Conservation (phyloP, 1,139 yeast genomes). For the Pichia sp. region DNA sequence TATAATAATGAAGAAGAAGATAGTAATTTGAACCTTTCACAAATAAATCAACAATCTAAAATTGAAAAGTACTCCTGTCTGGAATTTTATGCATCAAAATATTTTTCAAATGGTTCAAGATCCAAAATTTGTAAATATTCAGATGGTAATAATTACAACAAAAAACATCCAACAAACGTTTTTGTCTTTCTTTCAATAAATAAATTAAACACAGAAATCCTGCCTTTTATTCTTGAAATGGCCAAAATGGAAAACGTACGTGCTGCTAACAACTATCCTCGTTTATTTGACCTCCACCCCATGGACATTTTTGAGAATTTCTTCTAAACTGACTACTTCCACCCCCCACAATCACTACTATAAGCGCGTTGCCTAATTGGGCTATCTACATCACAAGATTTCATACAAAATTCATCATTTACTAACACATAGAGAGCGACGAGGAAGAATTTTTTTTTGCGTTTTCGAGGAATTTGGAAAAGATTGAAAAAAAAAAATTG, state of each 20-base stretch:
- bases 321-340: too few relatives aligned
- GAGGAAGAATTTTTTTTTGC: too few relatives aligned
- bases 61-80: constrained; percentile 10
- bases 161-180: constrained; percentile 19
- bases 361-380: constrained; percentile 2
- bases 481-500: too few relatives aligned
- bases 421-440: too few relatives aligned
- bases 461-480: too few relatives aligned
- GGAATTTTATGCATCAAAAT: constrained; percentile 26
- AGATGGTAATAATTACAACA: constrained; percentile 21
- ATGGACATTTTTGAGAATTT: constrained; percentile 9
- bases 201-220: constrained; percentile 19
- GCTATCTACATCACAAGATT: too few relatives aligned
- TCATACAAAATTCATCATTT: not conserved
- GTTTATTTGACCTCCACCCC: constrained; percentile 18
- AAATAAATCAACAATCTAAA: not conserved
- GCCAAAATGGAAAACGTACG: constrained; percentile 22
- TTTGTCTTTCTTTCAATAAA: constrained; percentile 18
- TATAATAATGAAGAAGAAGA: too few relatives aligned
- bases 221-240: constrained; percentile 26
- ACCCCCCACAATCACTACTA: too few relatives aligned
- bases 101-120: constrained; percentile 24
- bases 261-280: constrained; percentile 6
- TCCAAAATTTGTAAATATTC: constrained; percentile 16
- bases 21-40: too few relatives aligned